These are phyloP conservation scores for Botryotinia calthae DNA, from an alignment of 2,329 filamentous ascomycete genomes.

Conservation along the genomic window DNA sequence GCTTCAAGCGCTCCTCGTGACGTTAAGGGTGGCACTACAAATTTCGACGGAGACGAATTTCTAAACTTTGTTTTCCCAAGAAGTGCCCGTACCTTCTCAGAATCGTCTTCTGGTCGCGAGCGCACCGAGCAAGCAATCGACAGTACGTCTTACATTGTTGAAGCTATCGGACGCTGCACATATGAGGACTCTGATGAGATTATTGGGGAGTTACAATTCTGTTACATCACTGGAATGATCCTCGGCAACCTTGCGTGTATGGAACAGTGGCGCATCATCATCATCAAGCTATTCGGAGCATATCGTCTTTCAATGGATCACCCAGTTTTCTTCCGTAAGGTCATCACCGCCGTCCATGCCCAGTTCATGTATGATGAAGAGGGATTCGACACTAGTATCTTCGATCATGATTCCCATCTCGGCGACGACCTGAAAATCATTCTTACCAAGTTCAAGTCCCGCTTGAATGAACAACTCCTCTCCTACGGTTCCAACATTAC, in stretches of 20 bases:
- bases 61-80: constrained; percentile 51
- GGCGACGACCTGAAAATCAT: constrained; percentile 44
- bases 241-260: constrained; percentile 58
- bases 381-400: constrained; percentile 47
- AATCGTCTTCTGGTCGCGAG: constrained; percentile 37
- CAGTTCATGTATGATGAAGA: constrained; percentile 54
- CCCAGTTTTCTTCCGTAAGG: constrained; percentile 46
- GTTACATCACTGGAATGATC: constrained; percentile 55
- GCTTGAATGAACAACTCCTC: constrained; percentile 49
- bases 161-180: constrained; percentile 40
- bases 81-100: constrained; percentile 43
- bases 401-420: constrained; percentile 38
- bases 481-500: constrained; percentile 40
- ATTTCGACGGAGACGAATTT: constrained; percentile 45
- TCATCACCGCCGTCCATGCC: constrained; percentile 52
- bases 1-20: constrained; percentile 5
- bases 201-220: constrained; percentile 59
- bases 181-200: constrained; percentile 46
- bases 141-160: constrained; percentile 48
- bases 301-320: constrained; percentile 45
- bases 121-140: constrained; percentile 48
- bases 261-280: constrained; percentile 61
- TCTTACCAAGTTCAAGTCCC: constrained; percentile 54
- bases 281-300: constrained; percentile 52
- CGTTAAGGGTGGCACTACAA: constrained; percentile 31